Base-by-base conservation (phyloP, 1,139 yeast species). In the Debaryomyces robertsiae region DNA sequence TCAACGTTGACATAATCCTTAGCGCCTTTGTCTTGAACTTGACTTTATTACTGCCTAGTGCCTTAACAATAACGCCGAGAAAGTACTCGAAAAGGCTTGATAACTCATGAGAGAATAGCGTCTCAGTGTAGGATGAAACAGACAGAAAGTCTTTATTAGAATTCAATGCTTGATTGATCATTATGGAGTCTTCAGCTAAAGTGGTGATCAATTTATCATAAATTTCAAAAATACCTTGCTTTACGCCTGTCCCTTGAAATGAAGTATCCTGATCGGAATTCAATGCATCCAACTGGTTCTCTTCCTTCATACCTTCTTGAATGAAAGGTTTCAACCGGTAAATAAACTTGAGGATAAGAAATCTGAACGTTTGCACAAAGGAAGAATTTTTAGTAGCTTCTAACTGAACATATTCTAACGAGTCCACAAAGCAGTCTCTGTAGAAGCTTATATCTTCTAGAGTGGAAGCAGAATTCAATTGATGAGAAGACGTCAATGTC, bases 1-100 rank as follows among this genome's bases (percentile, higher is more conserved):
- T 70, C 4, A 70, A 47, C 1, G 48, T 38, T 0, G 73, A 54
- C 17, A 88, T 60, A 31, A 81, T 74, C 44, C 81, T 80, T 22
- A 87, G 69, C 0, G 91, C 87, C 41, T 81, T 78, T 0, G 87
- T 73, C 52, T 85, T 77, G 1, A 83, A 63, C 47, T 82, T 85
- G 18, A 79, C 73, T 49, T 81, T 82, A 1, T 73, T 51, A 45
- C 79, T 77, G 23, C 73, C 77, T 37, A 84, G 58, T 0, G 77
- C 64, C 4, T 58, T 61, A 11, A 83, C 52, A 3, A 87, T 59
- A 10, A 80, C 59, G 16, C 62, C 63, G 34, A 85, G 50, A 41
- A 84, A 78, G 3, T 65, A 64, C n/a, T 81, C 83, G 51, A 81
- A 81, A 2, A 76, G 60, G 3, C 62, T 50, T 10, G 67, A 48